Base-by-base conservation (phyloP, 177 flowering plant species). In the Vitis hybrid region DNA sequence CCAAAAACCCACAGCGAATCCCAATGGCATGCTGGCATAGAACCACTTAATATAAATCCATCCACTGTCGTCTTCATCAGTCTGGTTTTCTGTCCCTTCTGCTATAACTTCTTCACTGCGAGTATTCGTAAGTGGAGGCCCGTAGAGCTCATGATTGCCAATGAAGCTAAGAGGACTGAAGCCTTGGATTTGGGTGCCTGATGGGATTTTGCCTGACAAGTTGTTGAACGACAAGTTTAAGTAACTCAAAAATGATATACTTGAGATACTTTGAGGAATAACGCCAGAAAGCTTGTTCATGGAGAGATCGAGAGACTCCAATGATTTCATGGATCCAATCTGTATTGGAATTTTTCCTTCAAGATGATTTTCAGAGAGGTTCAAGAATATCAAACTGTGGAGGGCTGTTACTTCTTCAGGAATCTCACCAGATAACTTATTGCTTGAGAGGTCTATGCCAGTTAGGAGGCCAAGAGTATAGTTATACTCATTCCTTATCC, bases 401-500 rank as follows among this genome's bases (percentile, higher is more conserved):
- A 71, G 68, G 50, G 27, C 18, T 2, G 74, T 56, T 5, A 71
- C 3, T 58, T 71, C 74, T 41, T 20, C 30, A 0, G 68, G 74
- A 3, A 71, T 64, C 21, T 64, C 57, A 0, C 68, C 63, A 4
- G 68, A 56, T 27, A 71, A 46, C 27, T 21, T 64, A 53, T 71
- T 71, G 21, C 48, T 20, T 1, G 68, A 56, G 20, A 70, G 60
- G 27, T 70, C 66, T 6, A 70, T 32, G 17, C 7, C 13, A 17
- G 32, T 54, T 1, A 70, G 61, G 4, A 62, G 35, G 1, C 20
- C 15, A 11, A 62, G 63, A 13, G 50, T 48, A 7, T 2, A 57
- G 11, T 35, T 35, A 13, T 56, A 71, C 9, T 64, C 63, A n/a
- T 35, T 9, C 18, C 46, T 6, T 0, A 2, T 41, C 48, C 73